A percentile compares a stretch with the other conserved stretches of the same genome.
Evolutionary conservation across 306 rosid genomes (phyloP).

Genomic region (Quercus suber): DNA sequence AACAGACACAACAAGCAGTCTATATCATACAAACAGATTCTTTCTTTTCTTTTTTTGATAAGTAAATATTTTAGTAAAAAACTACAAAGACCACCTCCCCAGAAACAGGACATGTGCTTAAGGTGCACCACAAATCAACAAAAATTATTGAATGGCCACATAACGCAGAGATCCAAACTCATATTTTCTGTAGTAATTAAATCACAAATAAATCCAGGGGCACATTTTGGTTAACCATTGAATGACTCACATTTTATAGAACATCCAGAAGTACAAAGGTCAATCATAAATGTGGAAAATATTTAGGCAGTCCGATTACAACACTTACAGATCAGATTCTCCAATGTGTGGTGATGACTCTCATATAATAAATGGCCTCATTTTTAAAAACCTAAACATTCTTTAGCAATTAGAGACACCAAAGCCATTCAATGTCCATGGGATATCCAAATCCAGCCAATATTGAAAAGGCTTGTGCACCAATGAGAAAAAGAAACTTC

Average conservation of each 20-base stretch:
- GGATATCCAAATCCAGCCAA: not conserved
- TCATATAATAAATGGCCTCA: not conserved
- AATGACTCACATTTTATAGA: not conserved
- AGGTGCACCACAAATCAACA: no score
- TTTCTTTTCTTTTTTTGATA: not conserved
- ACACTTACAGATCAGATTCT: not conserved
- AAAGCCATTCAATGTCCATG: not conserved
- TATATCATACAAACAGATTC: not conserved
- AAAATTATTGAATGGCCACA: no score
- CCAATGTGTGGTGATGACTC: constrained; percentile 12
- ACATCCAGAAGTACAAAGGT: not conserved
- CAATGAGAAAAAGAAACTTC: constrained; percentile 5
- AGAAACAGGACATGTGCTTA: no score
- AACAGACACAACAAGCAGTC: constrained; percentile 24
- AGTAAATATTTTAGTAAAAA: no score
- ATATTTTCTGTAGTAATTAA: not conserved
- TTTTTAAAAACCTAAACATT: constrained; percentile 9
- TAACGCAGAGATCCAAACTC: no score
- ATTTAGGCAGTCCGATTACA: not conserved
- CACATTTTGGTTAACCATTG: not conserved
- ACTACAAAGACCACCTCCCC: no score
- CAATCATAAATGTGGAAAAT: not conserved
- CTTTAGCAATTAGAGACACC: constrained; percentile 14
- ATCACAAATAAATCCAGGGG: not conserved
- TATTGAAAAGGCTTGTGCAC: not conserved